Percentiles rank a stretch among this genome's conserved stretches.
These are phyloP conservation scores for Nothopassalora personata DNA, from an alignment of 2,329 filamentous ascomycete species.

Conservation along the genomic window DNA sequence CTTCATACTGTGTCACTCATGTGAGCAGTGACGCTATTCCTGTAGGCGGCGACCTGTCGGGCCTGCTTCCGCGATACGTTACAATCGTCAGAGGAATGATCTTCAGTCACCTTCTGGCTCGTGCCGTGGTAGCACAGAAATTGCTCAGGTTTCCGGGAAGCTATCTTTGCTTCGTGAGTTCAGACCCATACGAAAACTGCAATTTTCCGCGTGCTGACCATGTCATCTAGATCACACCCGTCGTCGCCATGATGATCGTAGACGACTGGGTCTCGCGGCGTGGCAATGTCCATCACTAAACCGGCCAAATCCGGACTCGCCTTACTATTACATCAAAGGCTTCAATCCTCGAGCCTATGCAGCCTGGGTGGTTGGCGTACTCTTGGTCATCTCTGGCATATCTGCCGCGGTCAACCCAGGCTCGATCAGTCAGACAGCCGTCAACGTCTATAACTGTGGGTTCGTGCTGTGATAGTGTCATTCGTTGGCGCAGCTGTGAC, in stretches of 20 bases:
- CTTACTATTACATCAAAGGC: conserved; percentile 21
- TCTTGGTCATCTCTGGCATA: conserved; percentile 20
- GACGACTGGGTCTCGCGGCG: conserved; percentile 39
- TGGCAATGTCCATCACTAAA: conserved; percentile 39
- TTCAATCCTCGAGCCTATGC: conserved; percentile 20
- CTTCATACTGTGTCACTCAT: conserved; percentile 44
- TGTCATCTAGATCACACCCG: conserved; percentile 32
- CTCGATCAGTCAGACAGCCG: conserved; percentile 15
- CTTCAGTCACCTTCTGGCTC: conserved; percentile 37
- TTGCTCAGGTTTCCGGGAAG: conserved; percentile 42
- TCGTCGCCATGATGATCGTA: conserved; percentile 36
- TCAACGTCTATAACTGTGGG: conserved; percentile 22
- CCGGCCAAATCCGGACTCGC: conserved; percentile 10
- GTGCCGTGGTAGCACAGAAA: conserved; percentile 40
- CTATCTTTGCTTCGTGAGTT: conserved; percentile 36
- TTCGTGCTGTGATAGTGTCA: conserved; percentile 13
- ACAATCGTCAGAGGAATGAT: conserved; percentile 42
- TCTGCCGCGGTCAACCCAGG: conserved; percentile 16
- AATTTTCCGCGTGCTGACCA: not conserved
- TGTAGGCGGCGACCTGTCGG: conserved; percentile 39
- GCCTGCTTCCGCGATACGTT: conserved; percentile 40
- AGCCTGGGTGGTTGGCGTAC: conserved; percentile 20
- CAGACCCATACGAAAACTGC: not conserved
- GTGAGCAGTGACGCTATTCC: conserved; percentile 40
- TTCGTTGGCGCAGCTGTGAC: conserved; percentile 12